Percentiles rank a stretch among this genome's conserved stretches.
Evolutionary conservation across 2,329 filamentous ascomycete species (phyloP).

Genomic region (Cytospora leucostoma): DNA sequence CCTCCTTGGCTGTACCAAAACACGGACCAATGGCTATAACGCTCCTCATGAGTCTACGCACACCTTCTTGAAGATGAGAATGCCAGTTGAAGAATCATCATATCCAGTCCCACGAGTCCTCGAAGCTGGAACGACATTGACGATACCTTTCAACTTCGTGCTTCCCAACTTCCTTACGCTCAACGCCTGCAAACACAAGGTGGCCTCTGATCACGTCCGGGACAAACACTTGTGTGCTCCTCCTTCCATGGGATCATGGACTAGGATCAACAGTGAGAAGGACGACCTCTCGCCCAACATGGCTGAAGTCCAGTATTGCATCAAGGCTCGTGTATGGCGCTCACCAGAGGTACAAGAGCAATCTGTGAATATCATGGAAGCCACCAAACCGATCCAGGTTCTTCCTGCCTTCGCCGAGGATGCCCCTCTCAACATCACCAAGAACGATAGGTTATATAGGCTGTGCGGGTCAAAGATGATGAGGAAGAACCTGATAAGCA

Average conservation of each 20-base stretch:
- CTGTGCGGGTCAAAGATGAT: slow-evolving; percentile 54
- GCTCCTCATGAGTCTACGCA: slow-evolving; percentile 51
- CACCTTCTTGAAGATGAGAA: slow-evolving; percentile 57
- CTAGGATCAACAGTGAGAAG: slow-evolving; percentile 49
- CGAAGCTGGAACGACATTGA: slow-evolving; percentile 50
- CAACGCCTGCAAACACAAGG: slow-evolving; percentile 55
- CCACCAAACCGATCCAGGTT: slow-evolving; percentile 50
- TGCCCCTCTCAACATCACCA: slow-evolving; percentile 52
- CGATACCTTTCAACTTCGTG: slow-evolving; percentile 60
- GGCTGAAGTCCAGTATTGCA: slow-evolving; percentile 54
- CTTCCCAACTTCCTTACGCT: slow-evolving; percentile 60
- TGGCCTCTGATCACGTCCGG: slow-evolving; percentile 47
- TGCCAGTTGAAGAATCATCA: slow-evolving; percentile 51
- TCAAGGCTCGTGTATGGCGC: slow-evolving; percentile 49
- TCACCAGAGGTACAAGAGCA: slow-evolving; percentile 34
- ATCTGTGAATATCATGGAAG: slow-evolving; percentile 43
- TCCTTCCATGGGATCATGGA: slow-evolving; percentile 45
- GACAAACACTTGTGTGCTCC: slow-evolving; percentile 57
- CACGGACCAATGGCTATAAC: slow-evolving; percentile 53
- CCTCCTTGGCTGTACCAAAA: slow-evolving; percentile 53
- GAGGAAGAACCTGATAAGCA: slow-evolving; percentile 54
- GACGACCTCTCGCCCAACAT: slow-evolving; percentile 59
- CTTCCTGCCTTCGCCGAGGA: slow-evolving; percentile 53
- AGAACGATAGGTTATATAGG: slow-evolving; percentile 51
- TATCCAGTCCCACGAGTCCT: slow-evolving; percentile 53